phyloP scores from a whole-genome alignment of 2,329 filamentous ascomycete species.

The Ophiostoma piceae region DNA sequence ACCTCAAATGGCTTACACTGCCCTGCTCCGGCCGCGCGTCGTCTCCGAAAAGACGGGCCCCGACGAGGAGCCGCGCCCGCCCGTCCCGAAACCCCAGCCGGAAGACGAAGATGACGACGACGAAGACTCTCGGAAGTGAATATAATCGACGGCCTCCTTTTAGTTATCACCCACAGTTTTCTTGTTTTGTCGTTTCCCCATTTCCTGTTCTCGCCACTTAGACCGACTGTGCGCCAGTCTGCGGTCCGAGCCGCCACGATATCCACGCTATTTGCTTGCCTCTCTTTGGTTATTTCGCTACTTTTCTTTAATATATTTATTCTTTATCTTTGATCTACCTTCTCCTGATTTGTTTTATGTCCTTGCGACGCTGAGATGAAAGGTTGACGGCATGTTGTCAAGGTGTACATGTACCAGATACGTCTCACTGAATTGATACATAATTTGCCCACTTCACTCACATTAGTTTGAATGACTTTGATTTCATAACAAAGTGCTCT shows the following conservation, averaged over 20 bases:
- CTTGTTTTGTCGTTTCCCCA: too few relatives aligned
- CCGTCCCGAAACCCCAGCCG: constrained; percentile 24
- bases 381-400: too few relatives aligned
- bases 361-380: too few relatives aligned
- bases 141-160: too few relatives aligned
- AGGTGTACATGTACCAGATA: too few relatives aligned
- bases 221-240: background rate
- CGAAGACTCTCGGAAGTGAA: constrained; percentile 10
- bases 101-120: constrained; percentile 18
- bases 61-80: constrained; percentile 24
- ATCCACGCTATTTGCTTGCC: background rate
- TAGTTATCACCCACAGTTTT: too few relatives aligned
- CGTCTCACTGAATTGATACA: too few relatives aligned
- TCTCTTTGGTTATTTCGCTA: too few relatives aligned
- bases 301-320: background rate
- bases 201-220: background rate
- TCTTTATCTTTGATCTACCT: too few relatives aligned
- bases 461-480: background rate
- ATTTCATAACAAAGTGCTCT: background rate
- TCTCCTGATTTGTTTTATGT: too few relatives aligned
- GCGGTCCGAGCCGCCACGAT: background rate
- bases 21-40: background rate
- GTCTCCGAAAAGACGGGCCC: constrained; percentile 17
- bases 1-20: background rate
- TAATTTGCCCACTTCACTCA: too few relatives aligned